A percentile compares a stretch with the other conserved stretches of the same genome.
Conservation (phyloP, 2,329 filamentous ascomycete genomes). For the Ophidiomyces ophidiicola region DNA sequence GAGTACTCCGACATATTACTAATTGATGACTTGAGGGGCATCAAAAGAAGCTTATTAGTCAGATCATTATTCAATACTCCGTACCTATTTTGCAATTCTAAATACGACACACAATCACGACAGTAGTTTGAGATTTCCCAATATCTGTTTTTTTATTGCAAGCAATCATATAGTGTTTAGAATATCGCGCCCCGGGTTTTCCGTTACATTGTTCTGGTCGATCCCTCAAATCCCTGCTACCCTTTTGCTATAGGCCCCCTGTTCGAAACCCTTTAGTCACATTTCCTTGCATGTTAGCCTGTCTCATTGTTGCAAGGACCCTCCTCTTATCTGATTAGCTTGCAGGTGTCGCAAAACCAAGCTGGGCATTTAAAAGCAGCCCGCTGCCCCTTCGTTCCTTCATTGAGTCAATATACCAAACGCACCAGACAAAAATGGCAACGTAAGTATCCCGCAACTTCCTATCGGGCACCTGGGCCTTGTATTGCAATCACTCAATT, state of each 20-base stretch:
- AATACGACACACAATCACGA: too few species aligned
- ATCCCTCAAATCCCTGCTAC: slow-evolving; percentile 6
- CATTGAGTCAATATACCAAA: slow-evolving; percentile 2
- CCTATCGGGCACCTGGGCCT: too few species aligned
- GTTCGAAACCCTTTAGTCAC: slow-evolving; percentile 9
- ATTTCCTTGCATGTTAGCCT: slow-evolving; percentile 7
- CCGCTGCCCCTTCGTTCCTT: slow-evolving; percentile 1
- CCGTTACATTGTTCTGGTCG: slow-evolving; percentile 10
- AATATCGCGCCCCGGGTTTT: slow-evolving; percentile 2
- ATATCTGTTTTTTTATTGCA: too few species aligned
- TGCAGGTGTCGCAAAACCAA: background rate
- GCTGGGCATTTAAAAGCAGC: slow-evolving; percentile 1
- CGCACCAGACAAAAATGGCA: slow-evolving; percentile 10
- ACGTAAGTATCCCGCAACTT: slow-evolving; percentile 9
- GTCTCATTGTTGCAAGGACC: slow-evolving; percentile 8
- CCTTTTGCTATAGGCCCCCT: slow-evolving; percentile 4
- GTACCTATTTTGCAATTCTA: too few species aligned
- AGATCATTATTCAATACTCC: too few species aligned
- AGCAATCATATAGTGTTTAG: too few species aligned
- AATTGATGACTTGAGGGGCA: too few species aligned
- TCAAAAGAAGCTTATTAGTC: too few species aligned
- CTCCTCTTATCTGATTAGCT: background rate
- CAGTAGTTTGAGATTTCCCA: too few species aligned
- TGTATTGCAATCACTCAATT: slow-evolving; percentile 11
- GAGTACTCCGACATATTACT: too few species aligned